A percentile compares a stretch with the other conserved stretches of the same genome.
These are phyloP conservation scores for Penicillium sp. DNA, from an alignment of 2,329 filamentous ascomycete genomes.

Conservation along the genomic window DNA sequence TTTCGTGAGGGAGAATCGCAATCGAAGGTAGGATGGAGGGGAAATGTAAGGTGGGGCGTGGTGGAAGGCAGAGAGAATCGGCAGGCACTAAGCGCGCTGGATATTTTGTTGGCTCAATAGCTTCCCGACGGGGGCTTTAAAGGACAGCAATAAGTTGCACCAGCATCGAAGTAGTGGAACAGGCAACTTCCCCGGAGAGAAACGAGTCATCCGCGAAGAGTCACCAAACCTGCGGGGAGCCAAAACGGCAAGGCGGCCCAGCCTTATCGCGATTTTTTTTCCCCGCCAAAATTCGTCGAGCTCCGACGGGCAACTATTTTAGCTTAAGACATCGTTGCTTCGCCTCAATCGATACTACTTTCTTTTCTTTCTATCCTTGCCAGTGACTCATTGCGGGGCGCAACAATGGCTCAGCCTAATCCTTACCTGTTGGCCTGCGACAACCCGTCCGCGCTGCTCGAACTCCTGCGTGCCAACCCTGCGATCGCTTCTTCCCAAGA, in stretches of 20 bases:
- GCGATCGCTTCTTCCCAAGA: constrained; percentile 79
- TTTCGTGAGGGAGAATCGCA: neutral
- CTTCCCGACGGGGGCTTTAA: neutral
- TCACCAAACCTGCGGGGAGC: constrained; percentile 25
- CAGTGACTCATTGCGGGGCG: constrained; percentile 13
- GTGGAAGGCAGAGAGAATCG: neutral
- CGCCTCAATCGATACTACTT: neutral
- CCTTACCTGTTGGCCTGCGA: constrained; percentile 79
- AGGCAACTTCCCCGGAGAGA: neutral
- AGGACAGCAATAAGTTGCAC: neutral
- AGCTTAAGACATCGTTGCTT: neutral
- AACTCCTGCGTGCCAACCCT: constrained; percentile 72
- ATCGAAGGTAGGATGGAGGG: constrained; percentile 7
- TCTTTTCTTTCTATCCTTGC: neutral
- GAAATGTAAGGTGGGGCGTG: constrained; percentile 10
- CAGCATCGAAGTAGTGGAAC: neutral
- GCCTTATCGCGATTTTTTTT: constrained; percentile 16
- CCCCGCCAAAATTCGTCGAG: constrained; percentile 3
- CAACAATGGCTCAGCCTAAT: constrained; percentile 53
- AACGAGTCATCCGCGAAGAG: constrained; percentile 11
- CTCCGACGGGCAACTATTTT: neutral
- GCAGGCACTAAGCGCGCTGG: neutral
- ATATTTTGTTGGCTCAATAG: neutral
- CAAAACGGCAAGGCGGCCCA: constrained; percentile 22
- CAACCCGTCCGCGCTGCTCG: constrained; percentile 71